Percentiles rank a stretch among this genome's conserved stretches.
Evolutionary conservation across 768 basidiomycete species (phyloP).

Genomic region (Filobasidium wieringae): DNA sequence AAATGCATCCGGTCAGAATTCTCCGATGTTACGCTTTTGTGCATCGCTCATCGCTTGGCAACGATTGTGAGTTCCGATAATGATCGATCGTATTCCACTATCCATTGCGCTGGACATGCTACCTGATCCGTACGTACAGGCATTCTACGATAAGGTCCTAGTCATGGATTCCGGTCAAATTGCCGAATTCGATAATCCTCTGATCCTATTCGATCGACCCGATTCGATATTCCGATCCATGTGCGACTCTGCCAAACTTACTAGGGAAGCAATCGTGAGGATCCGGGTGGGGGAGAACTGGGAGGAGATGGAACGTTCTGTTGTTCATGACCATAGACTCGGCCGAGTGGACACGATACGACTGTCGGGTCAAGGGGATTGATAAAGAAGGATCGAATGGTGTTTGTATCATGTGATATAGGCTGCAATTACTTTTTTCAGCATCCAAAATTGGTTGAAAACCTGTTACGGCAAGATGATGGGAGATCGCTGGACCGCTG

Average conservation of each 20-base stretch:
- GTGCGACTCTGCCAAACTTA: constrained; percentile 55
- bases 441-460: too few species aligned
- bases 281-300: neutral
- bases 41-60: constrained; percentile 21
- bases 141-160: constrained; percentile 37
- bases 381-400: too few species aligned
- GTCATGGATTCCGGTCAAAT: constrained; percentile 33
- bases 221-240: constrained; percentile 59
- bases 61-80: constrained; percentile 3
- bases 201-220: constrained; percentile 29
- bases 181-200: constrained; percentile 28
- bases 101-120: too few species aligned
- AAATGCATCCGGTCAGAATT: constrained; percentile 56
- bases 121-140: constrained; percentile 18
- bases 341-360: too few species aligned
- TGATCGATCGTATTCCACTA: constrained; percentile 2
- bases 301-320: neutral
- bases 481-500: too few species aligned
- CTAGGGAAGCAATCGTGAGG: constrained; percentile 46
- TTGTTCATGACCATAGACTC: too few species aligned
- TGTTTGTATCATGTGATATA: too few species aligned
- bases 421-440: too few species aligned
- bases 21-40: constrained; percentile 20
- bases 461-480: too few species aligned
- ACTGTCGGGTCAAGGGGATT: too few species aligned